A percentile compares a stretch with the other conserved stretches of the same genome.
These are phyloP conservation scores for Xylaria polymorpha DNA, from an alignment of 2,329 filamentous ascomycete genomes.

Conservation along the genomic window DNA sequence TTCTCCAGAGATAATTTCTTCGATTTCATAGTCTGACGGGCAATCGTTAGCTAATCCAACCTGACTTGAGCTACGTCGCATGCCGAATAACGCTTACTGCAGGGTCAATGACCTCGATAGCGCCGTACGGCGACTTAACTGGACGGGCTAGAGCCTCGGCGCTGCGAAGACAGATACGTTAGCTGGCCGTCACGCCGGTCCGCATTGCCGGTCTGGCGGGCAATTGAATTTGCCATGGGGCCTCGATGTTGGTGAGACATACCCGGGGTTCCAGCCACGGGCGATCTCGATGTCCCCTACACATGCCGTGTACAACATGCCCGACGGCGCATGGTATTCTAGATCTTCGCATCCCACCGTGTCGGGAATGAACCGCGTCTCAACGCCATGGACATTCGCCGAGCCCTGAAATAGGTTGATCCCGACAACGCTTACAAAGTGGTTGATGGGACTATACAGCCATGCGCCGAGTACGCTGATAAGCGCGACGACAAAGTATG, in stretches of 20 bases:
- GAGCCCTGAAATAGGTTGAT: slow-evolving; percentile 36
- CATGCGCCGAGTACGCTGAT: slow-evolving; percentile 39
- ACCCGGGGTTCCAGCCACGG: slow-evolving; percentile 46
- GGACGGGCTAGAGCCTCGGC: slow-evolving; percentile 39
- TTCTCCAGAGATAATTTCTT: slow-evolving; percentile 60
- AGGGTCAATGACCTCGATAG: slow-evolving; percentile 65
- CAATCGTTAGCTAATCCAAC: not conserved
- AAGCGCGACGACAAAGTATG: slow-evolving; percentile 37
- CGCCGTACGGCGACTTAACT: slow-evolving; percentile 57
- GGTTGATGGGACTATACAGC: slow-evolving; percentile 41
- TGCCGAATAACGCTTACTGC: slow-evolving; percentile 52
- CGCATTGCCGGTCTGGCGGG: not conserved
- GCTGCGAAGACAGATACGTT: slow-evolving; percentile 26
- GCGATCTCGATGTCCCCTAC: slow-evolving; percentile 53
- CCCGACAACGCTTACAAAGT: slow-evolving; percentile 36
- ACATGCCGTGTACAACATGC: slow-evolving; percentile 67
- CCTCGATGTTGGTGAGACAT: slow-evolving; percentile 13
- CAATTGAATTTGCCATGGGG: not conserved
- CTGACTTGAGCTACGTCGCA: not conserved
- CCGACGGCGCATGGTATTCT: slow-evolving; percentile 62
- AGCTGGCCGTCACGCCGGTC: not conserved
- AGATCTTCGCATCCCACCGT: slow-evolving; percentile 70
- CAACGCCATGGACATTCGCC: slow-evolving; percentile 42
- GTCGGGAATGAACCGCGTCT: slow-evolving; percentile 56
- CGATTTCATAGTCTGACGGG: slow-evolving; percentile 57